A percentile compares a stretch with the other conserved stretches of the same genome.
These are phyloP conservation scores for Pichia scutulata DNA, from an alignment of 805 yeast species.

Conservation along the genomic window DNA sequence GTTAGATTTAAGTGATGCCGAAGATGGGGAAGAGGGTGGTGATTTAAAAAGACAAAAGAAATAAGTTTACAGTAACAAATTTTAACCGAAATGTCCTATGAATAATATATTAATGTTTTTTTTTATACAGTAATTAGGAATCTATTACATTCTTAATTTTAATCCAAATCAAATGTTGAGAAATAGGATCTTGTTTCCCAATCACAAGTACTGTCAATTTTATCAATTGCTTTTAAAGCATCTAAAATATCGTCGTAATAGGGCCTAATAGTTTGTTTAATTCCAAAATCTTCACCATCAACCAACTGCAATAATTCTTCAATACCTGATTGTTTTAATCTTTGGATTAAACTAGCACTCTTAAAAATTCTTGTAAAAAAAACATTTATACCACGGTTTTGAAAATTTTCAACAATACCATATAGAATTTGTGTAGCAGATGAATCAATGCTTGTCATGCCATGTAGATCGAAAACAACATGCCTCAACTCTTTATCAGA, in stretches of 20 bases:
- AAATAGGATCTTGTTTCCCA: slow-evolving; percentile 16
- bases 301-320: slow-evolving; percentile 24
- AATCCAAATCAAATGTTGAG: slow-evolving; percentile 14
- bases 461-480: slow-evolving; percentile 70
- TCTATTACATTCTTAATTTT: not conserved
- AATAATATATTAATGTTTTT: not conserved
- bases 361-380: slow-evolving; percentile 55
- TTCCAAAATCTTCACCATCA: slow-evolving; percentile 23
- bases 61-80: too few species aligned
- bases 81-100: not conserved
- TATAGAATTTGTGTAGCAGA: slow-evolving; percentile 67
- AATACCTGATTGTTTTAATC: slow-evolving; percentile 52
- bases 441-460: slow-evolving; percentile 76
- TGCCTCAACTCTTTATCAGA: slow-evolving; percentile 39
- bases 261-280: slow-evolving; percentile 30
- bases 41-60: slow-evolving; percentile 10
- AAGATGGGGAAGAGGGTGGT: slow-evolving; percentile 18
- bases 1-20: slow-evolving; percentile 21
- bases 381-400: slow-evolving; percentile 46
- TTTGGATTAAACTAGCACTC: slow-evolving; percentile 36
- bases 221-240: slow-evolving; percentile 43
- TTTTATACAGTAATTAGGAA: not conserved
- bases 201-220: slow-evolving; percentile 20
- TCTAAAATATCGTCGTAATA: slow-evolving; percentile 48
- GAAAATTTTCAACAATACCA: slow-evolving; percentile 53